Conservation (phyloP, 75 land plant species). For the Adiantum capillusveneris region DNA sequence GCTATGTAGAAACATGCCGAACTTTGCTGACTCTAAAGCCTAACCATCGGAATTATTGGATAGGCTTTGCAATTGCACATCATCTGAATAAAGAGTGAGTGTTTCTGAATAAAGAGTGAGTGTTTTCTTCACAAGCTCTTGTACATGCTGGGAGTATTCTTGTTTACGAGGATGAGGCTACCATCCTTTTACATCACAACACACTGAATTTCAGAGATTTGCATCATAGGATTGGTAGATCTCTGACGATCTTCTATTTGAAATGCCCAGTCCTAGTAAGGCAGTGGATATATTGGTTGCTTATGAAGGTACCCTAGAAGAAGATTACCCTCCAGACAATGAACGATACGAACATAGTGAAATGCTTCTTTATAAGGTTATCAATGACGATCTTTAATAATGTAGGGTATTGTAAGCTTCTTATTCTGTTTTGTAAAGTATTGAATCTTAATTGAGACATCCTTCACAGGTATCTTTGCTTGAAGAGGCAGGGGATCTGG, state of each 20-base stretch:
- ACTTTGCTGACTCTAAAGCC: constrained; percentile 84
- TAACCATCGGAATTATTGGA: constrained; percentile 98
- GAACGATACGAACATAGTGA: constrained; percentile 96
- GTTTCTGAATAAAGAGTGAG: not conserved
- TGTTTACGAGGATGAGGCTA: too few species aligned
- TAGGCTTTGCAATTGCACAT: constrained; percentile 92
- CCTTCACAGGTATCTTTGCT: constrained; percentile 61
- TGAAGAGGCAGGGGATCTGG: constrained; percentile 68
- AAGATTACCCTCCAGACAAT: constrained; percentile 90
- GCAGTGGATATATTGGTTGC: constrained; percentile 73
- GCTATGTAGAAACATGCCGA: constrained; percentile 97
- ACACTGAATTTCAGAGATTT: too few species aligned
- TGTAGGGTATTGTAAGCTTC: not conserved
- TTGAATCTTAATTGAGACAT: not conserved
- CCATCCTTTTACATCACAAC: too few species aligned
- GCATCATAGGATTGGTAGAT: too few species aligned
- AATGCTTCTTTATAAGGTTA: constrained; percentile 93
- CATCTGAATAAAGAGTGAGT: constrained; percentile 78
- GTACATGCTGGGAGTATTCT: not conserved
- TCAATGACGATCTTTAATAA: too few species aligned
- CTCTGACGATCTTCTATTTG: too few species aligned
- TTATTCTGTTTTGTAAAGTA: not conserved
- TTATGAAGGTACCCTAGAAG: constrained; percentile 94
- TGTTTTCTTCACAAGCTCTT: not conserved
- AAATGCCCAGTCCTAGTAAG: constrained; percentile 21